Evolutionary conservation across 2,329 filamentous ascomycete species (phyloP), one percentile per base, ranked within the genome.

Genomic region (Mariannaea sp.): DNA sequence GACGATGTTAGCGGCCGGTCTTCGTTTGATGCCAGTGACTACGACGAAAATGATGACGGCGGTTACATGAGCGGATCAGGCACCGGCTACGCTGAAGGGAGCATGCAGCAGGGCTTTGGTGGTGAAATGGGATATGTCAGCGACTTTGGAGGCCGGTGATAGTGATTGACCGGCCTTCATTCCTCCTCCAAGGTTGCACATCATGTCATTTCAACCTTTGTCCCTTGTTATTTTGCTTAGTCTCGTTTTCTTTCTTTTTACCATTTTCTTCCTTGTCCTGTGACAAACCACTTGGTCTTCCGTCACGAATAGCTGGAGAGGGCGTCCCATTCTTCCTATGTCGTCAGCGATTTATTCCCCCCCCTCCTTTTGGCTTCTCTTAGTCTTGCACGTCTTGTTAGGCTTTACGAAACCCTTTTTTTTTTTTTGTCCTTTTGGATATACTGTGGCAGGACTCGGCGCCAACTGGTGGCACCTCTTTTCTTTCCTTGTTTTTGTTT

Each of bases 11-110:
- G 87, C 64, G 89, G 89, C 0, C 81, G 88, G 46, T 91, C 88
- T 59, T 92, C 88, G 59, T 94, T 93, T 64, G 91, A 95, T 67
- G 87, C 86, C 1, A 90, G 87, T 52, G 89, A 92, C 66, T 89
- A 87, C 58, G 88, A 88, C 52, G 87, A 89, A 39, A 86, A 83
- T 12, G 88, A 92, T 47, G 84, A 91, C 53, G 80, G 81, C 45
- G 86, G 88, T 16, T 87, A 87, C 61, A 79, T 87, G 32, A 86
- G 82, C 50, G 81, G 81, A 1, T 82, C 84, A 2, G 84, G 83
- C 26, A 84, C 80, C 4, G 81, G 81, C 0, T 85, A 79, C 52
- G 81, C 80, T 9, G 79, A 81, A n/a, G 80, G 80, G 1, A 77
- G 80, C 7, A 76, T 84, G 75, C 70, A 70, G 20, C 81, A 83